These are phyloP conservation scores for Peniophora sp. DNA, from an alignment of 1,284 basidiomycete genomes.

Conservation along the genomic window DNA sequence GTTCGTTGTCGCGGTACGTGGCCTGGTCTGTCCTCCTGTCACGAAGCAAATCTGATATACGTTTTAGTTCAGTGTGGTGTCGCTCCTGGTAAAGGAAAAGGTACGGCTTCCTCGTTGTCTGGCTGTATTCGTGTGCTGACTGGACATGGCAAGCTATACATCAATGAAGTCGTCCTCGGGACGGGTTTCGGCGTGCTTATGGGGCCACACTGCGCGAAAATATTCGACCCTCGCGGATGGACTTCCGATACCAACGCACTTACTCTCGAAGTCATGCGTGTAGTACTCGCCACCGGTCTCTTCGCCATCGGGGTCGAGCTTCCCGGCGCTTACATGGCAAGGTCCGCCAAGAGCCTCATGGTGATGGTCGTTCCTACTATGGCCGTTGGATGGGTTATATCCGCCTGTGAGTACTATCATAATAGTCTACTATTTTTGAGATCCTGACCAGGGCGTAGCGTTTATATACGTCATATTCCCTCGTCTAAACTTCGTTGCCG, in stretches of 20 bases:
- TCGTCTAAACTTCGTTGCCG: slow-evolving; percentile 57
- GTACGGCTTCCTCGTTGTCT: slow-evolving; percentile 22
- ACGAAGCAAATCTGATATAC: not conserved
- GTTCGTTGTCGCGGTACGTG: slow-evolving; percentile 60
- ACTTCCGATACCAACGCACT: slow-evolving; percentile 45
- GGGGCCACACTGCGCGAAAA: slow-evolving; percentile 66
- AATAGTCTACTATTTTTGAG: not conserved
- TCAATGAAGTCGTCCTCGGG: slow-evolving; percentile 91
- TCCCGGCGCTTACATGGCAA: slow-evolving; percentile 56
- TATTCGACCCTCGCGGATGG: slow-evolving; percentile 83
- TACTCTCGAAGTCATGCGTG: slow-evolving; percentile 71
- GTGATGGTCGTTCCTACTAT: slow-evolving; percentile 71
- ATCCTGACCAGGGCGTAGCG: slow-evolving; percentile 19
- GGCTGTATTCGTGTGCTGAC: not conserved
- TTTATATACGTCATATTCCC: slow-evolving; percentile 68
- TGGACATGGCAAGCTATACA: slow-evolving; percentile 49
- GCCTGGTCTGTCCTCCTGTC: not conserved
- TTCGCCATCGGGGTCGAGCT: slow-evolving; percentile 73
- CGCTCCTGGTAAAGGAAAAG: slow-evolving; percentile 77
- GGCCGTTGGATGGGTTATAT: slow-evolving; percentile 69
- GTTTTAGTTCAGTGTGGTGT: slow-evolving; percentile 69
- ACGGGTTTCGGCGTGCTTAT: slow-evolving; percentile 70
- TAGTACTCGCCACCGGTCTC: slow-evolving; percentile 62
- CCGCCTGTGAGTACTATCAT: slow-evolving; percentile 37
- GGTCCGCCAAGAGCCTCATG: slow-evolving; percentile 51